A percentile compares a stretch with the other conserved stretches of the same genome.
Conservation (phyloP, 495 filamentous ascomycete genomes). For the Penicillium robsamsonii region DNA sequence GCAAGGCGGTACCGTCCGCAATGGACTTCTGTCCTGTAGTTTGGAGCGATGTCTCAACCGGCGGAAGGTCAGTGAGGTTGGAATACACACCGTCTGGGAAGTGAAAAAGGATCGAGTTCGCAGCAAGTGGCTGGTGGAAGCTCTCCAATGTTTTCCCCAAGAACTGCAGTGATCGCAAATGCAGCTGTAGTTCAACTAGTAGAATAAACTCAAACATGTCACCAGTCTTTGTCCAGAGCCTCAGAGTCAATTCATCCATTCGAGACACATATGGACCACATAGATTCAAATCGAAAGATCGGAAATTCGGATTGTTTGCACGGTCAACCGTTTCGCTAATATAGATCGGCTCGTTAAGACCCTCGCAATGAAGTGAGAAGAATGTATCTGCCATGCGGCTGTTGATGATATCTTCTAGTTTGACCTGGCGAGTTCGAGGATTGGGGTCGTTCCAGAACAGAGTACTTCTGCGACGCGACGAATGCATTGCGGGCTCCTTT, state of each 20-base stretch:
- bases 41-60: conserved; percentile 32
- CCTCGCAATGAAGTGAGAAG: conserved; percentile 77
- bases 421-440: conserved; percentile 67
- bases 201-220: conserved; percentile 57
- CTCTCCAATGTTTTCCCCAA: conserved; percentile 73
- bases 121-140: conserved; percentile 72
- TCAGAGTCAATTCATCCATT: conserved; percentile 61
- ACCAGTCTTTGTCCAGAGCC: conserved; percentile 71
- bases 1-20: conserved; percentile 35
- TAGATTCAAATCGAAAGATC: conserved; percentile 74
- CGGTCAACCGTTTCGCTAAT: conserved; percentile 79
- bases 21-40: conserved; percentile 23
- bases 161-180: conserved; percentile 72
- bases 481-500: conserved; percentile 27
- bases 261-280: conserved; percentile 66
- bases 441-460: conserved; percentile 65
- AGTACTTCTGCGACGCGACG: conserved; percentile 63
- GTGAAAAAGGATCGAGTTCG: conserved; percentile 84
- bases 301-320: conserved; percentile 88
- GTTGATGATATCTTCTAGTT: conserved; percentile 68
- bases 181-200: conserved; percentile 69
- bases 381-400: conserved; percentile 81
- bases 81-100: conserved; percentile 89
- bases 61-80: conserved; percentile 58
- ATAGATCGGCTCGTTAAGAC: conserved; percentile 71